Evolutionary conservation across 768 basidiomycete genomes (phyloP).

Genomic region (Bullera alba): DNA sequence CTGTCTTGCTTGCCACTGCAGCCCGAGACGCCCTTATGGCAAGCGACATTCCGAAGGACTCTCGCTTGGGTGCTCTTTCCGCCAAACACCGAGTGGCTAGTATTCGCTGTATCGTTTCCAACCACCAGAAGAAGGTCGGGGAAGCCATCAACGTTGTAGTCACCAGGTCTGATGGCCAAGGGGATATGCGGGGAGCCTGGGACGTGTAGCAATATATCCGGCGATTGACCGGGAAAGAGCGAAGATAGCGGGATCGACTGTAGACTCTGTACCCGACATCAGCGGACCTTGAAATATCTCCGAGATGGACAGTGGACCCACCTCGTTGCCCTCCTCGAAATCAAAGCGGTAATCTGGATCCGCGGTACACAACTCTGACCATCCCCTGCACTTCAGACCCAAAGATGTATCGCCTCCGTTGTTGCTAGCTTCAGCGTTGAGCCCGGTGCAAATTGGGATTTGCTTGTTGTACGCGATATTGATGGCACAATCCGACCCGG

Average conservation of each 20-base stretch:
- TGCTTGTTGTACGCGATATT: slow-evolving; percentile 94
- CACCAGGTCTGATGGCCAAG: slow-evolving; percentile 72
- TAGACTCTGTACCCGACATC: slow-evolving; percentile 53
- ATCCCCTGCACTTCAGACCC: slow-evolving; percentile 61
- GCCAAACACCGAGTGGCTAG: slow-evolving; percentile 46
- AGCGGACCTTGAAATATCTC: background rate
- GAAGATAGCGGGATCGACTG: slow-evolving; percentile 60
- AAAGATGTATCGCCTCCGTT: slow-evolving; percentile 48
- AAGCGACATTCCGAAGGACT: slow-evolving; percentile 43
- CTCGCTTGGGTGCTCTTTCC: slow-evolving; percentile 30
- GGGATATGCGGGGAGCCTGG: slow-evolving; percentile 67
- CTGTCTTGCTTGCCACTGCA: slow-evolving; percentile 48
- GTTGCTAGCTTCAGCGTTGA: slow-evolving; percentile 48
- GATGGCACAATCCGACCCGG: slow-evolving; percentile 69
- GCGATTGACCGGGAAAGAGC: slow-evolving; percentile 52
- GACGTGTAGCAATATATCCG: slow-evolving; percentile 57
- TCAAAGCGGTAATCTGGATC: slow-evolving; percentile 77
- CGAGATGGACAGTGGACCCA: slow-evolving; percentile 44
- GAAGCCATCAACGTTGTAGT: slow-evolving; percentile 88
- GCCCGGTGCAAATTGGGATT: slow-evolving; percentile 65
- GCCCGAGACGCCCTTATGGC: slow-evolving; percentile 29
- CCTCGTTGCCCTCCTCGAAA: slow-evolving; percentile 49
- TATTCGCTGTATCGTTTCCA: slow-evolving; percentile 47
- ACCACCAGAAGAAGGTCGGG: slow-evolving; percentile 70
- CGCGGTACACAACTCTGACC: slow-evolving; percentile 69